A percentile compares a stretch with the other conserved stretches of the same genome.
Conservation (phyloP, 805 yeast genomes). For the Cyberlindnera saturnus region DNA sequence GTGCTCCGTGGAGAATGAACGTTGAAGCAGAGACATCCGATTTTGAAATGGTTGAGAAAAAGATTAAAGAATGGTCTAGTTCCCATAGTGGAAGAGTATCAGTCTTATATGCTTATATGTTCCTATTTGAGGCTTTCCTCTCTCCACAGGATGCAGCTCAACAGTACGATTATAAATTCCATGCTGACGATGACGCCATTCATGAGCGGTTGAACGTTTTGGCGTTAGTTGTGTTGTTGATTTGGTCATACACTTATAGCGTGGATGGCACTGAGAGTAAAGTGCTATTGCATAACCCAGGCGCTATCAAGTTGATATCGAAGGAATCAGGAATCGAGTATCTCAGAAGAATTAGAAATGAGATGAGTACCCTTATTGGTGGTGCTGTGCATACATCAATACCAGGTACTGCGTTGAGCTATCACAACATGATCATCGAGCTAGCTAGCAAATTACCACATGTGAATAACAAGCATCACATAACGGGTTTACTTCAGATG, state of each 20-base stretch:
- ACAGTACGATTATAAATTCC: slow-evolving; percentile 38
- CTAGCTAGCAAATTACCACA: slow-evolving; percentile 35
- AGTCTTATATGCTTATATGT: slow-evolving; percentile 54
- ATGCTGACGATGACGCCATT: slow-evolving; percentile 46
- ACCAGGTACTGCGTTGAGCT: slow-evolving; percentile 29
- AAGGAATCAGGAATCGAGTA: slow-evolving; percentile 47
- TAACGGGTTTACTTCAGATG: slow-evolving; percentile 49
- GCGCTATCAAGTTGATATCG: slow-evolving; percentile 22
- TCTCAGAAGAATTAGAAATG: slow-evolving; percentile 41
- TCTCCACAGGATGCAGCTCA: slow-evolving; percentile 40
- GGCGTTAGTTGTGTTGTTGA: slow-evolving; percentile 27
- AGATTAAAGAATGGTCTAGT: slow-evolving; percentile 48
- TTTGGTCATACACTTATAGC: slow-evolving; percentile 49
- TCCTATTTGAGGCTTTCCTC: slow-evolving; percentile 56
- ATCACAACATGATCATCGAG: slow-evolving; percentile 35
- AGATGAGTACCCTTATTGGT: slow-evolving; percentile 30
- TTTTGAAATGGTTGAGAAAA: slow-evolving; percentile 39
- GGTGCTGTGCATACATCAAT: slow-evolving; percentile 24
- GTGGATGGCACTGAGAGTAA: slow-evolving; percentile 41
- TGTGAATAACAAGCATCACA: slow-evolving; percentile 38
- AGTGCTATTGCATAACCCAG: slow-evolving; percentile 18
- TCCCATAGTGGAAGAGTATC: slow-evolving; percentile 44
- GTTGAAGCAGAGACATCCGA: slow-evolving; percentile 50
- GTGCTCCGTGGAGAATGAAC: slow-evolving; percentile 77
- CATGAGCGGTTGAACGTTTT: slow-evolving; percentile 31